Conservation (phyloP, 805 yeast genomes). For the Nakazawaea molendinolei region DNA sequence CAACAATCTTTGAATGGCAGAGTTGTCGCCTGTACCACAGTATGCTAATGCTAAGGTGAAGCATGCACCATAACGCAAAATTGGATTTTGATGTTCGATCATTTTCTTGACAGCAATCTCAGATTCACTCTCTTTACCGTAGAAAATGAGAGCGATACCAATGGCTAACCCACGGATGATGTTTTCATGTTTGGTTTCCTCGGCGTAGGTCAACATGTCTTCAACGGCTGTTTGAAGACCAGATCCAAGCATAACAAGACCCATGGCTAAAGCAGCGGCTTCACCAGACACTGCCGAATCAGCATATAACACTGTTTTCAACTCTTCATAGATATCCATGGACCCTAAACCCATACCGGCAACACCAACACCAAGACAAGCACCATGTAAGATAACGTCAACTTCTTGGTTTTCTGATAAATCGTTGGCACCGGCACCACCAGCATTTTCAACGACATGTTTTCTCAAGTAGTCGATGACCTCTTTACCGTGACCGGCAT, state of each 20-base stretch:
- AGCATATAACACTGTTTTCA: conserved; percentile 75
- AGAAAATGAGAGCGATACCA: conserved; percentile 81
- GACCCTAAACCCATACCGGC: conserved; percentile 93
- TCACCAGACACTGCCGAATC: conserved; percentile 95
- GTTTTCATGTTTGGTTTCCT: conserved; percentile 93
- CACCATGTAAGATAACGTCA: conserved; percentile 91
- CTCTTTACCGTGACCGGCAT: conserved; percentile 94
- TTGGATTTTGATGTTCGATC: conserved; percentile 69
- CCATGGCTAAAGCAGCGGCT: conserved; percentile 95
- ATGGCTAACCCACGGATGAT: conserved; percentile 90
- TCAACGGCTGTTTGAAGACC: conserved; percentile 59
- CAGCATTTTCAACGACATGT: conserved; percentile 50
- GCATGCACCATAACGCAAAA: conserved; percentile 93
- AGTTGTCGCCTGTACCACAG: conserved; percentile 91
- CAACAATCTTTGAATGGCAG: conserved; percentile 76
- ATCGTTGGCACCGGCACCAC: conserved; percentile 20
- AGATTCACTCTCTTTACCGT: conserved; percentile 80
- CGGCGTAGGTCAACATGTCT: conserved; percentile 87
- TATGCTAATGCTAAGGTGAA: conserved; percentile 92
- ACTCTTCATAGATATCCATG: conserved; percentile 67
- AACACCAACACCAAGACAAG: conserved; percentile 89
- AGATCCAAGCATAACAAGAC: conserved; percentile 90
- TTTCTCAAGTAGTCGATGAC: conserved; percentile 71
- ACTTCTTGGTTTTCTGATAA: conserved; percentile 60
- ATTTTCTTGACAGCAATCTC: conserved; percentile 60